phyloP scores from a whole-genome alignment of 768 basidiomycete species.

The Nidularia sp. region DNA sequence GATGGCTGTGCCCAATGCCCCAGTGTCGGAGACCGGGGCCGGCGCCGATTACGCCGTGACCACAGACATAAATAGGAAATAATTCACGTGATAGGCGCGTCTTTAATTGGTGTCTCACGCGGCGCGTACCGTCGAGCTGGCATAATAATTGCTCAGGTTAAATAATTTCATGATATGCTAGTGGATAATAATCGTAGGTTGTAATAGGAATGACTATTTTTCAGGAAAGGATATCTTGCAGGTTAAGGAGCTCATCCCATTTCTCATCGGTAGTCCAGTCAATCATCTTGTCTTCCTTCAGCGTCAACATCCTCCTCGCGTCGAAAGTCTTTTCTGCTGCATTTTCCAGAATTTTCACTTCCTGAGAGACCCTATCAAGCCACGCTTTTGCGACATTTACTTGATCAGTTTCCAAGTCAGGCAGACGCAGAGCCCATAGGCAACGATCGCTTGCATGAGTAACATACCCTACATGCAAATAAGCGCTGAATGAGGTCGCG shows the following conservation, averaged over 20 bases:
- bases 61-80: too few relatives aligned
- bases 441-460: constrained; percentile 66
- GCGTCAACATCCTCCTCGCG: constrained; percentile 38
- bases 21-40: too few relatives aligned
- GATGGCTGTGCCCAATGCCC: too few relatives aligned
- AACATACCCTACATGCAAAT: constrained; percentile 46
- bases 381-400: constrained; percentile 47
- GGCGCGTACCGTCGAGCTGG: too few relatives aligned
- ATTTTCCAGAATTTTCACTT: constrained; percentile 33
- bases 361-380: constrained; percentile 46
- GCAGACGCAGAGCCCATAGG: constrained; percentile 57
- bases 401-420: constrained; percentile 43
- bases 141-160: too few relatives aligned
- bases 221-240: constrained; percentile 12
- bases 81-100: too few relatives aligned
- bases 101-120: too few relatives aligned
- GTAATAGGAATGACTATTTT: background rate
- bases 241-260: constrained; percentile 48
- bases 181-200: too few relatives aligned
- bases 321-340: constrained; percentile 22
- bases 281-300: constrained; percentile 48
- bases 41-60: too few relatives aligned
- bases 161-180: too few relatives aligned
- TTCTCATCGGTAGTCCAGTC: constrained; percentile 50
- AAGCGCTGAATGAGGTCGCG: background rate